Percentiles rank a stretch among this genome's conserved stretches.
Evolutionary conservation across 805 yeast species (phyloP).

Genomic region (Schizosaccharomyces pombe): DNA sequence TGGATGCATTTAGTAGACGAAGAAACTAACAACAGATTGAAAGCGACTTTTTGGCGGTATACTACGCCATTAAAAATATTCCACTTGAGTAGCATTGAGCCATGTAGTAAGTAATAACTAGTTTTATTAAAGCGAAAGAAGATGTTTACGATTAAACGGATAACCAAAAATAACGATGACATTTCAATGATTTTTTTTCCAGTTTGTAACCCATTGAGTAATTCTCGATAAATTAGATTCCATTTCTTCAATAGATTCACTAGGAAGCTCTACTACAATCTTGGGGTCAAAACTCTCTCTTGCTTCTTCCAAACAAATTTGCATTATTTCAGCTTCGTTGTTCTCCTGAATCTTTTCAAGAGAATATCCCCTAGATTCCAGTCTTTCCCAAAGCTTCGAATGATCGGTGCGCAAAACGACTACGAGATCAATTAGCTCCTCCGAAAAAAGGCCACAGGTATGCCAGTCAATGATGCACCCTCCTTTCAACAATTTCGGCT

Average conservation of each 20-base stretch:
- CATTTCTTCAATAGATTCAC: slow-evolving; percentile 52
- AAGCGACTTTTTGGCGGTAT: too few species aligned
- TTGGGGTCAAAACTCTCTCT: slow-evolving; percentile 55
- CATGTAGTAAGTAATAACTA: too few species aligned
- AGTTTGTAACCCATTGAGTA: slow-evolving; percentile 45
- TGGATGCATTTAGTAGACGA: too few species aligned
- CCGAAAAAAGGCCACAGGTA: slow-evolving; percentile 87
- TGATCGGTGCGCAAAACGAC: slow-evolving; percentile 69
- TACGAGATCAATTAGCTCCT: slow-evolving; percentile 72
- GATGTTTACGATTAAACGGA: too few species aligned
- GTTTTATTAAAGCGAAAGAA: too few species aligned
- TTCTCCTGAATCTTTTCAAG: slow-evolving; percentile 72
- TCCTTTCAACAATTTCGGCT: slow-evolving; percentile 59
- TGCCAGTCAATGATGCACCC: slow-evolving; percentile 92
- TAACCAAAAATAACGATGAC: too few species aligned
- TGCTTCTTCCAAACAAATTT: slow-evolving; percentile 70
- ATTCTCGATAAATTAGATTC: slow-evolving; percentile 66
- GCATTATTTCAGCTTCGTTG: slow-evolving; percentile 92
- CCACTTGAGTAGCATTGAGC: too few species aligned
- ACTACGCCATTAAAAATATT: too few species aligned
- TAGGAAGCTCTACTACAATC: slow-evolving; percentile 56
- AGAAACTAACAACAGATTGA: too few species aligned
- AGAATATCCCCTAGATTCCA: slow-evolving; percentile 30
- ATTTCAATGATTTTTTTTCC: slow-evolving; percentile 23
- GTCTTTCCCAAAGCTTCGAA: slow-evolving; percentile 43